Percentiles rank a stretch among this genome's conserved stretches.
These are phyloP conservation scores for Luvunga scandens DNA, from an alignment of 345 rosid species.

Conservation along the genomic window DNA sequence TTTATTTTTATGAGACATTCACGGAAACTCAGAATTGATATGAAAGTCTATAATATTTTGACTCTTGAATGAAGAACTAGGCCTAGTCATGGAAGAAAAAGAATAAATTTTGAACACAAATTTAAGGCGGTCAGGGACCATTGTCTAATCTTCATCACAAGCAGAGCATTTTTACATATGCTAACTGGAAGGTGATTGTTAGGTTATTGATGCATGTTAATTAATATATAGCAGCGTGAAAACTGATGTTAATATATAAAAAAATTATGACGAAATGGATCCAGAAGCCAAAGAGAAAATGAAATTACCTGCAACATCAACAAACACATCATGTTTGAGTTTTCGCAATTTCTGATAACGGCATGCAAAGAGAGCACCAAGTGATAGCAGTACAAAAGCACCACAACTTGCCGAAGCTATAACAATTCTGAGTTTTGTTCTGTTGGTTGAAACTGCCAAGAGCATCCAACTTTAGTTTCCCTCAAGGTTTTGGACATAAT, in stretches of 20 bases:
- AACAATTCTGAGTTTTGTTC: slow-evolving; percentile 53
- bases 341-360: slow-evolving; percentile 43
- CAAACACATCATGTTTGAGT: slow-evolving; percentile 46
- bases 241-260: not conserved
- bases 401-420: slow-evolving; percentile 52
- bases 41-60: not conserved
- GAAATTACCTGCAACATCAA: slow-evolving; percentile 73
- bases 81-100: not conserved
- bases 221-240: not conserved
- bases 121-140: not conserved
- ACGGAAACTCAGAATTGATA: not conserved
- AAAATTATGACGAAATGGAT: not conserved
- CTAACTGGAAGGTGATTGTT: not conserved
- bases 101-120: not conserved
- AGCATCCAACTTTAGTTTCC: not conserved
- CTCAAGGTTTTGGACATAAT: not conserved
- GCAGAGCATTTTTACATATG: not conserved
- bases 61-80: not conserved
- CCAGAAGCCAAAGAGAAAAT: not conserved
- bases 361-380: slow-evolving; percentile 48
- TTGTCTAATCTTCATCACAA: not conserved
- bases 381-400: slow-evolving; percentile 45
- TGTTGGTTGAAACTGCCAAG: slow-evolving; percentile 52
- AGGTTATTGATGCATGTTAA: not conserved
- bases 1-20: not conserved